These are phyloP conservation scores for Quercus aquifolioides DNA, from an alignment of 306 rosid genomes.

Conservation along the genomic window DNA sequence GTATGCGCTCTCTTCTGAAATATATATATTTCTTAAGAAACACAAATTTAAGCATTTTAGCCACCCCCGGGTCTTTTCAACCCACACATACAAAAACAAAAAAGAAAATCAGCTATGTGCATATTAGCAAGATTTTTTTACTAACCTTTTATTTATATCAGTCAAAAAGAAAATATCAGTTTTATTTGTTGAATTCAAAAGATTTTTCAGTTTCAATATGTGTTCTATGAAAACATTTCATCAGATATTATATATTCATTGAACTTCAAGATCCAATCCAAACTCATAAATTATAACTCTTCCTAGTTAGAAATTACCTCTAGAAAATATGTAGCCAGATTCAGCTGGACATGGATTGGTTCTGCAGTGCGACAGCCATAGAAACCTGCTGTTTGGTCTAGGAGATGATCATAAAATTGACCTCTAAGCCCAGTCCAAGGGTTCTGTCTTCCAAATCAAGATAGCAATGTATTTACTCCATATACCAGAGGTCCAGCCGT, in stretches of 20 bases:
- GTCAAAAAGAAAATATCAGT: neutral
- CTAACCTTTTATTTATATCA: too few species aligned
- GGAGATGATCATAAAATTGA: conserved; percentile 89
- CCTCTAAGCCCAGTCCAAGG: conserved; percentile 98
- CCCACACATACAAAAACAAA: too few species aligned
- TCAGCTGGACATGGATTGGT: conserved; percentile 87
- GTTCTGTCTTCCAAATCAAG: conserved; percentile 91
- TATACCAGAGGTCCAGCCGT: conserved; percentile 88
- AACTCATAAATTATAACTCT: conserved; percentile 7
- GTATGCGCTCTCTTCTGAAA: too few species aligned
- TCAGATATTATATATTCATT: neutral
- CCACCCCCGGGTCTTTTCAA: too few species aligned
- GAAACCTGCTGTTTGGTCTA: conserved; percentile 93
- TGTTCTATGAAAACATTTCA: neutral
- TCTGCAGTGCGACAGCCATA: conserved; percentile 93
- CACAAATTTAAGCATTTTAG: too few species aligned
- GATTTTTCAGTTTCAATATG: neutral
- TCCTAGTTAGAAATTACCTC: conserved; percentile 47
- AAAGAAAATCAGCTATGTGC: too few species aligned
- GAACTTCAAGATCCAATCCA: neutral
- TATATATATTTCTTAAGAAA: too few species aligned
- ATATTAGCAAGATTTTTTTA: too few species aligned
- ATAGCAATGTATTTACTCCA: conserved; percentile 94
- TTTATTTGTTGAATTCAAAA: neutral
- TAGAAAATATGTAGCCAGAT: conserved; percentile 64